A percentile compares a stretch with the other conserved stretches of the same genome.
Conservation (phyloP, 441 rosid species). For the Pelargonium australe region DNA sequence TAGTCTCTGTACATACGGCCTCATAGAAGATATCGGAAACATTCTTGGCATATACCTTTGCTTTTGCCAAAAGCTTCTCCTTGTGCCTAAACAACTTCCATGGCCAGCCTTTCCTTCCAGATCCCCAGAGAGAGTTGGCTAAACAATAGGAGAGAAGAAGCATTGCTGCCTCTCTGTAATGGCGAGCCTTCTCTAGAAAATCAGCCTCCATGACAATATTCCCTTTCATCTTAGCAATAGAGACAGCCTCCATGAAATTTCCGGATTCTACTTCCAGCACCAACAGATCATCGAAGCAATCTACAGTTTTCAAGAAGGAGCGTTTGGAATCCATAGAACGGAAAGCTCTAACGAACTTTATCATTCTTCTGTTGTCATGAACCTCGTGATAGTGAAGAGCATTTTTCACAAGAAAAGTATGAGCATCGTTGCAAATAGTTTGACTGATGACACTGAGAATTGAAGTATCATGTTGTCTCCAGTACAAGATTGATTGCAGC, state of each 20-base stretch:
- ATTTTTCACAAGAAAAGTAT: slow-evolving; percentile 28
- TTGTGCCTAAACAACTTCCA: slow-evolving; percentile 32
- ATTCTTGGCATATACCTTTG: slow-evolving; percentile 26
- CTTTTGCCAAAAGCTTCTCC: slow-evolving; percentile 33
- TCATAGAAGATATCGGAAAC: slow-evolving; percentile 23
- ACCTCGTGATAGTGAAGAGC: slow-evolving; percentile 30
- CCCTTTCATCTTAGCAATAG: slow-evolving; percentile 34
- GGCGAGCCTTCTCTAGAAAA: slow-evolving; percentile 32
- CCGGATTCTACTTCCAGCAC: slow-evolving; percentile 36
- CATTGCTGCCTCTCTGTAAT: slow-evolving; percentile 28
- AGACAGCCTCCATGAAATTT: slow-evolving; percentile 40
- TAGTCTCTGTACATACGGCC: slow-evolving; percentile 27
- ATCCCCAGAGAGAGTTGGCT: slow-evolving; percentile 42
- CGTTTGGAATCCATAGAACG: slow-evolving; percentile 23
- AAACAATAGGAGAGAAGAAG: slow-evolving; percentile 33
- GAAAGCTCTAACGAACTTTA: slow-evolving; percentile 37
- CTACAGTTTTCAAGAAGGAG: slow-evolving; percentile 27
- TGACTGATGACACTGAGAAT: background rate
- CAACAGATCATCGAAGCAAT: slow-evolving; percentile 38
- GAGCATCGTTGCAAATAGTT: background rate
- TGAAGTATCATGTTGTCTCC: slow-evolving; percentile 19
- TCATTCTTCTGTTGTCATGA: slow-evolving; percentile 32
- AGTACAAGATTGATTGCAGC: slow-evolving; percentile 29
- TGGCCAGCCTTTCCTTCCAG: slow-evolving; percentile 48
- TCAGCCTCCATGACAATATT: slow-evolving; percentile 29